These are phyloP conservation scores for Calonectria pseudoturangicola DNA, from an alignment of 2,329 filamentous ascomycete species.

Conservation along the genomic window DNA sequence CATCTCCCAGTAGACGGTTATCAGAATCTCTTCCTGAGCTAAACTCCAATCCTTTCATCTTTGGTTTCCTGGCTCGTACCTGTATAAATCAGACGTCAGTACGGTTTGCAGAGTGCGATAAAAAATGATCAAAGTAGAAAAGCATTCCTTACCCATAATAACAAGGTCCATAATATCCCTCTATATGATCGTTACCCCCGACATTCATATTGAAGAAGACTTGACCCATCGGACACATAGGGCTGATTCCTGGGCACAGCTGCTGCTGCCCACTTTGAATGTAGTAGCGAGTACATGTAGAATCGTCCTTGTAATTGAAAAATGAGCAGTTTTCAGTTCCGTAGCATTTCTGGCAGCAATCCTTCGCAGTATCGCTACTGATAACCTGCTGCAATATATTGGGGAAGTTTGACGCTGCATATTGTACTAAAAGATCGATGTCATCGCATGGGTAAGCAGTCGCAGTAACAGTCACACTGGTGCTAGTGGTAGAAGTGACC, in stretches of 20 bases:
- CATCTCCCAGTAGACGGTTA: too few species aligned
- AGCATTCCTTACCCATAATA: too few species aligned
- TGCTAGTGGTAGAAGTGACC: neutral
- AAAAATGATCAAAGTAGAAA: too few species aligned
- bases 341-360: slow-evolving; percentile 9
- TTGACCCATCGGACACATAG: neutral
- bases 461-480: neutral
- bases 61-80: too few species aligned
- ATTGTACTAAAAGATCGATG: neutral
- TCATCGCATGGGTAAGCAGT: neutral
- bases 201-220: neutral
- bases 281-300: neutral
- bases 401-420: neutral
- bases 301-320: neutral
- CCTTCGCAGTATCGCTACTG: neutral
- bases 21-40: too few species aligned
- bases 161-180: too few species aligned
- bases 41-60: too few species aligned
- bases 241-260: neutral
- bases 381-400: neutral
- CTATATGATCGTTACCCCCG: neutral
- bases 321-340: neutral
- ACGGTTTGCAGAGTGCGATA: too few species aligned
- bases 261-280: neutral
- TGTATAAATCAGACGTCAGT: too few species aligned